Percentiles rank a stretch among this genome's conserved stretches.
Evolutionary conservation across 1,284 basidiomycete genomes (phyloP).

Genomic region (Rhodofomes roseus): DNA sequence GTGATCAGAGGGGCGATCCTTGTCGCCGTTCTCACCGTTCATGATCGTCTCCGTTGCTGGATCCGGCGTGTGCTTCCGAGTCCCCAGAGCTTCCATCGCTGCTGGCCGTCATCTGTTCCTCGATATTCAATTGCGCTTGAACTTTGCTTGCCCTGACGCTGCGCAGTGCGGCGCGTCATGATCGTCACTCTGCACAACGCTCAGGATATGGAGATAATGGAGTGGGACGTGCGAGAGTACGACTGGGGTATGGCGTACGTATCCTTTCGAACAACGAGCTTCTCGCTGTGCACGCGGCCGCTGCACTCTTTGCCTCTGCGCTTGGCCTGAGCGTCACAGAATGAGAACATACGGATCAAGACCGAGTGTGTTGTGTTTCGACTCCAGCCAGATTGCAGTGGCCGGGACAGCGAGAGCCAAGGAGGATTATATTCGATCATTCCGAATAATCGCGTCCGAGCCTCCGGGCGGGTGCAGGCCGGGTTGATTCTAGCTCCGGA

Average conservation of each 20-base stretch:
- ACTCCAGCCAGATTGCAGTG: too few species aligned
- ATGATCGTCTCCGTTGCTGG: conserved; percentile 8
- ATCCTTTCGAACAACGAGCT: too few species aligned
- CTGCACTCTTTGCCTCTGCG: too few species aligned
- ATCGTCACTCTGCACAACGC: not conserved
- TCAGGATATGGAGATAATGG: not conserved
- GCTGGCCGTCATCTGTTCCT: not conserved
- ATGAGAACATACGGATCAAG: too few species aligned
- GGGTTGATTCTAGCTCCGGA: not conserved
- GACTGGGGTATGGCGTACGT: not conserved
- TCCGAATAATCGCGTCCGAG: not conserved
- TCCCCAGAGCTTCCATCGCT: not conserved
- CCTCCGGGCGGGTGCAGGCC: not conserved
- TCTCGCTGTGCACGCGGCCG: too few species aligned
- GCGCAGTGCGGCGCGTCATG: not conserved
- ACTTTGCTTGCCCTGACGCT: not conserved
- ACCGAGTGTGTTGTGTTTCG: too few species aligned
- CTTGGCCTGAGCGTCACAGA: too few species aligned
- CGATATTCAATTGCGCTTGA: not conserved
- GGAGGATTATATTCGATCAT: not conserved
- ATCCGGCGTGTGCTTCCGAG: not conserved
- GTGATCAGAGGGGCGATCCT: not conserved
- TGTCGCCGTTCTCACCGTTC: conserved; percentile 6
- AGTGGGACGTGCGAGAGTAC: not conserved
- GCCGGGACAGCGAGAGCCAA: too few species aligned